Base-by-base conservation (phyloP, 768 basidiomycete genomes). In the Boletus huronensis region DNA sequence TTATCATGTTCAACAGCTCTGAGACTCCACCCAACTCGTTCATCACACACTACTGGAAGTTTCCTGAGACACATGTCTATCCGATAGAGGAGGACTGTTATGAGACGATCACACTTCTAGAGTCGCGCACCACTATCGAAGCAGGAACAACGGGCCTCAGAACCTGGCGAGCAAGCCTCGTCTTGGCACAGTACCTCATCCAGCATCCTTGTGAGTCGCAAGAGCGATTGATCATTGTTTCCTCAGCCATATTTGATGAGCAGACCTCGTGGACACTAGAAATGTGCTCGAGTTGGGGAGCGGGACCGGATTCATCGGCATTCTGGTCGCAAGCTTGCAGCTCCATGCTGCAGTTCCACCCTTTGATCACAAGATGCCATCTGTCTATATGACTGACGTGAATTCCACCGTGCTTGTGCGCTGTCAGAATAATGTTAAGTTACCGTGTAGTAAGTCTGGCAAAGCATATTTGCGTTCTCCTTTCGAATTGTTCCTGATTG, bases 111-210 rank as follows among this genome's bases (percentile, higher is more conserved):
- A 90, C 90, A 0, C 70, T 92, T 2, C 70, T 87, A 9, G 90
- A 93, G 69, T 90, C 90, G 1, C 81, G 84, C 7, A 85, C 82
- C 3, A 82, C 77, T 3, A 83, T 91, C 28, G 88, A 91, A 66
- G 74, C 75, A 39, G 90, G 90, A 0, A 92, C 88, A 0, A 92
- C 89, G 1, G 89, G 90, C 13, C 70, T 92, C 45, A 77, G 87
- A 50, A 93, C 90, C 7, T 93, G 90, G 90, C 74, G 77, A 28
- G 87, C 90, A 6, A 85, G 88, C 59, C 79, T 86, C 41, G 72
- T 80, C 29, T 73, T 92, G 19, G 82, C 83, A 0, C 78, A 84
- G 45, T 85, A 82, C 61, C 72, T 92, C 23, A 77, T 82, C 19
- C 55, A 61, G 9, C 74, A 86, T 63, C 73, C 82, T 67, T 78